phyloP scores from a whole-genome alignment of 2,329 filamentous ascomycete species.

The Colletotrichum paranaense region DNA sequence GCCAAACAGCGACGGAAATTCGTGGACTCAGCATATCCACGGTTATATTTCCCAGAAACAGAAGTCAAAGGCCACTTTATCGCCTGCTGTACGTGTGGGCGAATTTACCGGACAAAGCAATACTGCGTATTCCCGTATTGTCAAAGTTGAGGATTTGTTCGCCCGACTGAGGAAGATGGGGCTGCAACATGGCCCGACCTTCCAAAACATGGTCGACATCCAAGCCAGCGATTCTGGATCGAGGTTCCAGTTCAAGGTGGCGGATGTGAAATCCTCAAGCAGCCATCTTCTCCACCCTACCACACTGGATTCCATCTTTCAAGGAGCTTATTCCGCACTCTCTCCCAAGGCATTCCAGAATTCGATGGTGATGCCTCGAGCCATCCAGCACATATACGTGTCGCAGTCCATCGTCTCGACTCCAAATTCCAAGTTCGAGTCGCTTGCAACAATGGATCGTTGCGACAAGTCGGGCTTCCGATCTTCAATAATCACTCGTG shows the following conservation, averaged over 20 bases:
- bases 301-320: conserved; percentile 24
- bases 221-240: conserved; percentile 49
- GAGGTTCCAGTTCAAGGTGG: conserved; percentile 63
- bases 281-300: conserved; percentile 46
- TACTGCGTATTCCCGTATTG: conserved; percentile 19
- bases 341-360: background rate
- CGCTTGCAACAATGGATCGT: background rate
- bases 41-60: conserved; percentile 6
- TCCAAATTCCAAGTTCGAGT: background rate
- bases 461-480: conserved; percentile 4
- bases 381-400: conserved; percentile 50
- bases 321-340: conserved; percentile 11
- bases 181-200: conserved; percentile 9
- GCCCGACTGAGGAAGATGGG: conserved; percentile 44
- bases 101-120: conserved; percentile 45
- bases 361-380: conserved; percentile 17
- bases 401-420: background rate
- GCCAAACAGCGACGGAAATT: conserved; percentile 57
- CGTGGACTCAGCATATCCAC: conserved; percentile 21
- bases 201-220: conserved; percentile 13
- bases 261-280: conserved; percentile 54
- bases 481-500: background rate
- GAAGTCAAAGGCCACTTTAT: conserved; percentile 37
- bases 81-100: conserved; percentile 17
- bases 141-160: conserved; percentile 59